These are phyloP conservation scores for Quercus gilva DNA, from an alignment of 306 rosid genomes.

Conservation along the genomic window DNA sequence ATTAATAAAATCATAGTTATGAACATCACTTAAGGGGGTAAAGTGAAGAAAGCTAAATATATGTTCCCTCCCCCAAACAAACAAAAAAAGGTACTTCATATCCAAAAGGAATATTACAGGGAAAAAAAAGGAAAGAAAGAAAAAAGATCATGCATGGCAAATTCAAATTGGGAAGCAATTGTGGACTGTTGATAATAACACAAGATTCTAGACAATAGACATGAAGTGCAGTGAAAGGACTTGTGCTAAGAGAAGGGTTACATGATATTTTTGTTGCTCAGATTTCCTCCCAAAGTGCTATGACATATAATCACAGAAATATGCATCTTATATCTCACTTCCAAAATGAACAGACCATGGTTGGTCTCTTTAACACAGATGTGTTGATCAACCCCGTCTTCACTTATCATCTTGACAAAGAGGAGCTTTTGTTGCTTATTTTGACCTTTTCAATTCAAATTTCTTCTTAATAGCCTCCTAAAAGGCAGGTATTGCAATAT, in stretches of 20 bases:
- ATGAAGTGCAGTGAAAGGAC: neutral
- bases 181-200: too few species aligned
- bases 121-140: too few species aligned
- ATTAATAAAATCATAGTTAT: too few species aligned
- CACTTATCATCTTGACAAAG: neutral
- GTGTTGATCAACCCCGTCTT: neutral
- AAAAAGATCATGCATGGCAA: too few species aligned
- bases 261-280: neutral
- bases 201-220: too few species aligned
- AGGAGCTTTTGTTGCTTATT: slow-evolving; percentile 8
- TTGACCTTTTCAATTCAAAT: slow-evolving; percentile 35
- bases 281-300: neutral
- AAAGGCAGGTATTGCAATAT: slow-evolving; percentile 73
- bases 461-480: slow-evolving; percentile 79
- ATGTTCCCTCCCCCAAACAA: neutral
- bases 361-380: neutral
- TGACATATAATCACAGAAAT: neutral
- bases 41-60: too few species aligned
- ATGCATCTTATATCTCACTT: neutral
- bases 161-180: too few species aligned
- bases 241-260: neutral
- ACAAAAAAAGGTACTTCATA: too few species aligned
- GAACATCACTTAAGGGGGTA: too few species aligned
- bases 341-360: neutral
- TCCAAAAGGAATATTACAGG: too few species aligned